Percentiles rank a stretch among this genome's conserved stretches.
Conservation (phyloP, 331 rosid genomes). For the Telfairia occidentalis region DNA sequence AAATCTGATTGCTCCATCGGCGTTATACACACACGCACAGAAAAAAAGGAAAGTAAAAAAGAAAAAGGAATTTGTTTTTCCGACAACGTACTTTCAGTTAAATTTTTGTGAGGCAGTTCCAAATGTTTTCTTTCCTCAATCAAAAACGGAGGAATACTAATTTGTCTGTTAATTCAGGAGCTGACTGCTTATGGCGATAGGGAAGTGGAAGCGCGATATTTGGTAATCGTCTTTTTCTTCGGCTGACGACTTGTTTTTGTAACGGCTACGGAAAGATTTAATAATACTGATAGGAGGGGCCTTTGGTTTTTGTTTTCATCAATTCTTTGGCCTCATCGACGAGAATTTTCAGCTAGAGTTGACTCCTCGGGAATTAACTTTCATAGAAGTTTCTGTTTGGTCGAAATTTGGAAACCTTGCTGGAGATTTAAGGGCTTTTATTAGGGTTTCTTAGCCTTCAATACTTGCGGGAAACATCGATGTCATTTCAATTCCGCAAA, state of each 20-base stretch:
- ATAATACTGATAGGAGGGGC: not conserved
- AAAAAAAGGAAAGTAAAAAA: not conserved
- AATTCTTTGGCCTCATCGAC: not conserved
- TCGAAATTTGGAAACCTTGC: not conserved
- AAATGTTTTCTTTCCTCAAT: not conserved
- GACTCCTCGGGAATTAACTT: not conserved
- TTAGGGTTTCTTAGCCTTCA: conserved; percentile 8
- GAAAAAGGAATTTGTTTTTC: not conserved
- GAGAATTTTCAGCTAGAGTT: not conserved
- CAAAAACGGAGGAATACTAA: not conserved
- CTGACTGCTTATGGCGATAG: not conserved
- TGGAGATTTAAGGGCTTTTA: not conserved
- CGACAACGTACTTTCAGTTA: not conserved
- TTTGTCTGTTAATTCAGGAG: not conserved
- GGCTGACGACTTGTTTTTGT: not conserved
- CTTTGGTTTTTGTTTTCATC: not conserved
- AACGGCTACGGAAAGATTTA: not conserved
- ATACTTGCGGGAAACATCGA: not conserved
- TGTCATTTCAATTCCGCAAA: not conserved
- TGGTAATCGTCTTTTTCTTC: conserved; percentile 7
- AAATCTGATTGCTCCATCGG: not conserved
- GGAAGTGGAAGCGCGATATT: not conserved
- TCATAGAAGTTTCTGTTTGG: not conserved
- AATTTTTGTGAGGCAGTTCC: not conserved
- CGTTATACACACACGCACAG: not conserved